A percentile compares a stretch with the other conserved stretches of the same genome.
Conservation (phyloP, 148 eudicot species). For the Camellia sinensis region DNA sequence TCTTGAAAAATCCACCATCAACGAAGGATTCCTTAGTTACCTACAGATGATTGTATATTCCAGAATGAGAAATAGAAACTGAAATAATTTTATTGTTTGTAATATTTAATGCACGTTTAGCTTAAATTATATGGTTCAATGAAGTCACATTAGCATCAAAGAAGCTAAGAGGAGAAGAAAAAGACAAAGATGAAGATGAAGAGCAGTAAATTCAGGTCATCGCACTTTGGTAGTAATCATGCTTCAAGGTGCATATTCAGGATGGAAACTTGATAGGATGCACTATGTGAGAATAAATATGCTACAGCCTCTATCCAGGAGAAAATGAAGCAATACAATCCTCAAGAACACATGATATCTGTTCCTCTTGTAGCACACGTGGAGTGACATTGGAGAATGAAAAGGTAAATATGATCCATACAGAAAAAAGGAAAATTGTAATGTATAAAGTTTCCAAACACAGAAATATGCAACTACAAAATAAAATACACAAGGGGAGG, state of each 20-base stretch:
- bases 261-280: neutral
- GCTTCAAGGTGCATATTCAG: neutral
- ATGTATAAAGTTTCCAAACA: neutral
- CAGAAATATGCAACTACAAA: no score
- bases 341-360: neutral
- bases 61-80: constrained; percentile 12
- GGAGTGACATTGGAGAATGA: neutral
- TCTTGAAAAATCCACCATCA: constrained; percentile 85
- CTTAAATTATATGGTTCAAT: neutral
- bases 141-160: neutral
- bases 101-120: neutral
- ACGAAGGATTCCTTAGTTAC: constrained; percentile 84
- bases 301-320: neutral
- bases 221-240: neutral
- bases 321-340: neutral
- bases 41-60: constrained; percentile 32
- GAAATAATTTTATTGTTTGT: neutral
- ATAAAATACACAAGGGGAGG: no score
- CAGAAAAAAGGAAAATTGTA: neutral
- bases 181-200: neutral
- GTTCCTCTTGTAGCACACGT: neutral
- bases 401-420: neutral
- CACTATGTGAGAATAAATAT: neutral
- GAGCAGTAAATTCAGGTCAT: neutral
- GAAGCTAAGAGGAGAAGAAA: neutral